Percentiles rank a stretch among this genome's conserved stretches.
Conservation (phyloP, 2,329 filamentous ascomycete genomes). For the Didymella lethalis region DNA sequence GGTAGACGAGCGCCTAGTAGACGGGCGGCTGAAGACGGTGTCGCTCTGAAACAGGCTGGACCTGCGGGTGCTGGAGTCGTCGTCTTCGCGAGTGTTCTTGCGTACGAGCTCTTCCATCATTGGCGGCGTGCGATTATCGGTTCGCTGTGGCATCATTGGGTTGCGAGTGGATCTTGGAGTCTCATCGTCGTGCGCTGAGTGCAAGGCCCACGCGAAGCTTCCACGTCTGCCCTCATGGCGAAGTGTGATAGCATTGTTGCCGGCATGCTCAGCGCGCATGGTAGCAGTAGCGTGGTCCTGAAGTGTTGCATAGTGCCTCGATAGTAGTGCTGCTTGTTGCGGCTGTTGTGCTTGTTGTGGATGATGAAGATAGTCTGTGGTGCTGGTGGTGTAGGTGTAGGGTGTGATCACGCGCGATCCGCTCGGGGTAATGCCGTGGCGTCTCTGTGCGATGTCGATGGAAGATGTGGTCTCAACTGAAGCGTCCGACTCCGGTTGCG, state of each 20-base stretch:
- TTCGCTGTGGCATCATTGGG: slow-evolving; percentile 26
- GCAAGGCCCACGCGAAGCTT: slow-evolving; percentile 37
- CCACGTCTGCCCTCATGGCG: slow-evolving; percentile 34
- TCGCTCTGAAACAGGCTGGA: slow-evolving; percentile 24
- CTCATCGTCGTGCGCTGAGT: slow-evolving; percentile 14
- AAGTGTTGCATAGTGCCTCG: slow-evolving; percentile 34
- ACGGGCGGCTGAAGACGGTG: slow-evolving; percentile 22
- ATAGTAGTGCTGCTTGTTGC: slow-evolving; percentile 6
- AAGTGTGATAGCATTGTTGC: slow-evolving; percentile 23
- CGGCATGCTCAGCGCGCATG: slow-evolving; percentile 12
- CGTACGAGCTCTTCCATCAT: slow-evolving; percentile 34
- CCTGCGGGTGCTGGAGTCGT: slow-evolving; percentile 15
- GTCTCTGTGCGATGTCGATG: slow-evolving; percentile 13
- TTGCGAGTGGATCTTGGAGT: slow-evolving; percentile 15
- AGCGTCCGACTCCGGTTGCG: slow-evolving; percentile 16
- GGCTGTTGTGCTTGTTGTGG: slow-evolving; percentile 14
- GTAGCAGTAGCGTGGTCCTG: slow-evolving; percentile 38
- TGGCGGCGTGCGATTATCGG: slow-evolving; percentile 26
- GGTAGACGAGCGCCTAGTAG: slow-evolving; percentile 9
- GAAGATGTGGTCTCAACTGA: slow-evolving; percentile 15
- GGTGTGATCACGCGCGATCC: slow-evolving; percentile 10
- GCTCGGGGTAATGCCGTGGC: slow-evolving; percentile 6
- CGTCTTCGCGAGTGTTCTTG: slow-evolving; percentile 21
- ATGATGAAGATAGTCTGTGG: slow-evolving; percentile 8
- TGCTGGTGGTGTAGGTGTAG: slow-evolving; percentile 9